Evolutionary conservation across 306 rosid species (phyloP).

Genomic region (Cucumis melo): DNA sequence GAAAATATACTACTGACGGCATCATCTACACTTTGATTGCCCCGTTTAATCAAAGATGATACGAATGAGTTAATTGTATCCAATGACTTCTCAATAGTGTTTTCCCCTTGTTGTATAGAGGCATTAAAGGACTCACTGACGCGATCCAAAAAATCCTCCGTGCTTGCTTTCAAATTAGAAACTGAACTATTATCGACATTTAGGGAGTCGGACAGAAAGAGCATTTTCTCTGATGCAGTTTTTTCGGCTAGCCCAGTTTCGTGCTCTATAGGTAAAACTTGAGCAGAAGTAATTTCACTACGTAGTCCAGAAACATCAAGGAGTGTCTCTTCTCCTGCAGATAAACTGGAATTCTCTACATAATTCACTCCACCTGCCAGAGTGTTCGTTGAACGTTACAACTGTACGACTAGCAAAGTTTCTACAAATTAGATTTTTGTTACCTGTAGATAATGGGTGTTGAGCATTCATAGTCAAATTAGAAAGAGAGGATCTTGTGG

Average conservation of each 20-base stretch:
- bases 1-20: slow-evolving; percentile 36
- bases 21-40: slow-evolving; percentile 41
- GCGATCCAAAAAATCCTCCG: slow-evolving; percentile 27
- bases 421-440: slow-evolving; percentile 12
- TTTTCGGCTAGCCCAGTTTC: slow-evolving; percentile 27
- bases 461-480: slow-evolving; percentile 15
- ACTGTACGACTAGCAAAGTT: slow-evolving; percentile 21
- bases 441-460: slow-evolving; percentile 11
- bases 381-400: slow-evolving; percentile 8
- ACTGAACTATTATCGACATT: slow-evolving; percentile 23
- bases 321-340: slow-evolving; percentile 24
- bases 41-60: slow-evolving; percentile 33
- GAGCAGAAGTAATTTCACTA: slow-evolving; percentile 20
- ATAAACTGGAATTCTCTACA: slow-evolving; percentile 21
- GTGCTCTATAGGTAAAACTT: slow-evolving; percentile 20
- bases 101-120: slow-evolving; percentile 43
- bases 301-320: slow-evolving; percentile 22
- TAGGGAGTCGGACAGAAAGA: slow-evolving; percentile 18
- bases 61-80: slow-evolving; percentile 39
- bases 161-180: slow-evolving; percentile 31
- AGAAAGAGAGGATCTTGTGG: slow-evolving; percentile 27
- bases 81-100: slow-evolving; percentile 32
- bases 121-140: slow-evolving; percentile 33
- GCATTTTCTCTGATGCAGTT: slow-evolving; percentile 18
- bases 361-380: slow-evolving; percentile 32